Evolutionary conservation across 2,329 filamentous ascomycete genomes (phyloP), one percentile per base, ranked within the genome.

Genomic region (Aspergillus melleus): DNA sequence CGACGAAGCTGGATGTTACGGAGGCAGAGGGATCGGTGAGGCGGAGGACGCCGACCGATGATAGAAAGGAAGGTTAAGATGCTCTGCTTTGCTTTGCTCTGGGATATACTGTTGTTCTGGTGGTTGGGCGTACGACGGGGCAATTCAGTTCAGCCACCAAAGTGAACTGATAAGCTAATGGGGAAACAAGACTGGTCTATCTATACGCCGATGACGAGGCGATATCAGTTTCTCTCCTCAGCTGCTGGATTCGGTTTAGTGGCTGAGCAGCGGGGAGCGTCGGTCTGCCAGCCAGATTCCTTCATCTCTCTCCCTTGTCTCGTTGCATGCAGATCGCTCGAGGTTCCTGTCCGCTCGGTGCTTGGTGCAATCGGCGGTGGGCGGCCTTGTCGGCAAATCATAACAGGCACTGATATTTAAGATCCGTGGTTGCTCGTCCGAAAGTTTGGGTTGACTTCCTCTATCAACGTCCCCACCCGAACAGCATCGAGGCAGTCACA

Each of bases 301-400:
- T 42, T n/a, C 1, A 42, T 42, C 0, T 29, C 36, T 42, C 22
- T 24, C 36, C 16, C 36, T 42, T 42, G 14, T 42, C 36, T 42
- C 8, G 16, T 14, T 42, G 16, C 16, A n/a, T 42, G 36, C 36
- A 16, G 16, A 42, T 42, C 32, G 32, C 44, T 47, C 44, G 44
- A 47, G 44, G 44, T 20, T 22, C 44, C 22, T 9, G 22, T 24
- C 6, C 6, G 8, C 19, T 61, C 64, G 63, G 64, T n/a, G 10
- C 46, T 56, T 57, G 6, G 42, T 49, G 19, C 63, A 61, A 62
- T 65, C 61, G 53, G 60, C 58, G 55, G 60, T 50, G 46, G 49
- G 57, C 63, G 63, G 64, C n/a, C 11, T 24, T 52, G 3, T 20
- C 26, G 52, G 42, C 64, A 61, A 66, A 66, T 65, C 56, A 58